These are phyloP conservation scores for Dipteronia dyeriana DNA, from an alignment of 345 rosid species.

Conservation along the genomic window DNA sequence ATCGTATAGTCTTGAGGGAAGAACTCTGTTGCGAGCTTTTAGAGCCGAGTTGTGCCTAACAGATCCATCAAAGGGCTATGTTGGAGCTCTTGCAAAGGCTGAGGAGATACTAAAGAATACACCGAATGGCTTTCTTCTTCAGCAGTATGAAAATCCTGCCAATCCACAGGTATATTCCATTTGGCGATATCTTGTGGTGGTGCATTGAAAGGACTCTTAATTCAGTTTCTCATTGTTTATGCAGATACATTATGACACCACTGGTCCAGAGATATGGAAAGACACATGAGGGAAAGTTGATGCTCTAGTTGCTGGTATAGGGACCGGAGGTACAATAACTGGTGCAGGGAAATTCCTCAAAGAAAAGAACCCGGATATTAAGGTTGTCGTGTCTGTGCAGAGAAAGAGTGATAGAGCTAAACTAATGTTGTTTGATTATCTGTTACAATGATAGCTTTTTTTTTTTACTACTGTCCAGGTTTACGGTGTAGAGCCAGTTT, in stretches of 20 bases:
- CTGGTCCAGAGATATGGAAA: slow-evolving; percentile 74
- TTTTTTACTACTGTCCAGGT: slow-evolving; percentile 30
- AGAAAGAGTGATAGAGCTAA: not conserved
- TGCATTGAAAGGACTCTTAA: not conserved
- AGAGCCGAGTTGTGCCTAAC: slow-evolving; percentile 70
- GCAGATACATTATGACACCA: slow-evolving; percentile 73
- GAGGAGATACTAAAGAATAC: slow-evolving; percentile 58
- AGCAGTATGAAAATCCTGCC: slow-evolving; percentile 62
- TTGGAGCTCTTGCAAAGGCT: slow-evolving; percentile 43
- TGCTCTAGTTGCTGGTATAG: slow-evolving; percentile 48
- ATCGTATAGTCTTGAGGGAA: slow-evolving; percentile 60
- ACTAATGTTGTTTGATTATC: not conserved
- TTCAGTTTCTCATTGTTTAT: slow-evolving; percentile 2
- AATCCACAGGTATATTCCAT: slow-evolving; percentile 55
- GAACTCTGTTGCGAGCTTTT: slow-evolving; percentile 58
- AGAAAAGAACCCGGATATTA: slow-evolving; percentile 39
- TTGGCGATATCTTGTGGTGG: not conserved
- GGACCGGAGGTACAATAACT: slow-evolving; percentile 60
- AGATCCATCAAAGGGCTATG: slow-evolving; percentile 45
- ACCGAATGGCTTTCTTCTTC: slow-evolving; percentile 49
- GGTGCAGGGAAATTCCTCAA: slow-evolving; percentile 50
- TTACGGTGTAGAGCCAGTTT: slow-evolving; percentile 25
- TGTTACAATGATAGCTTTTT: not conserved
- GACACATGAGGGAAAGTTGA: slow-evolving; percentile 57
- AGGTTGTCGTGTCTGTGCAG: slow-evolving; percentile 23